Percentiles rank a stretch among this genome's conserved stretches.
phyloP scores from a whole-genome alignment of 192 early-diverging fungal species.

The Dimargaris xerosporica region DNA sequence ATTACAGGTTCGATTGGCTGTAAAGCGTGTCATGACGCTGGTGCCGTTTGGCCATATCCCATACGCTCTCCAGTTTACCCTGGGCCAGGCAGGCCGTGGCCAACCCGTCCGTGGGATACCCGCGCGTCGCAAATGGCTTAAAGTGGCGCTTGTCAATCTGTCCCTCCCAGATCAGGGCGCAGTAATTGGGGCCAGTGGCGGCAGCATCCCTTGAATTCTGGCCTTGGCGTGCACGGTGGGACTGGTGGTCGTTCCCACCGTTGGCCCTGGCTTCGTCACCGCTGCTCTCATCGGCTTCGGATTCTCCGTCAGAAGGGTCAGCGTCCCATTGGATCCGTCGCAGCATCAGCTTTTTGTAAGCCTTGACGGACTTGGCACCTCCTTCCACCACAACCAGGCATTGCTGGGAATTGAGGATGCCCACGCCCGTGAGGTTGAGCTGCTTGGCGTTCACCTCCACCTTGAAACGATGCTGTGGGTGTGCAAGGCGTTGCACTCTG shows the following conservation, averaged over 20 bases:
- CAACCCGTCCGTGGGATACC: constrained; percentile 54
- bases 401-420: constrained; percentile 54
- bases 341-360: constrained; percentile 95
- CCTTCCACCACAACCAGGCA: constrained; percentile 88
- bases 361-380: constrained; percentile 69
- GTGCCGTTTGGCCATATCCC: constrained; percentile 53
- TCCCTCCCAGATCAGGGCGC: constrained; percentile 91
- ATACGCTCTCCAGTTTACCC: constrained; percentile 64
- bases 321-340: constrained; percentile 85
- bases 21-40: no score
- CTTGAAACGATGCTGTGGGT: constrained; percentile 80
- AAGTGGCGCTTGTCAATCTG: constrained; percentile 64
- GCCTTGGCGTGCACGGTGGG: neutral
- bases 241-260: neutral
- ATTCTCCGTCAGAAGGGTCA: constrained; percentile 23
- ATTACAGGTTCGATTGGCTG: no score
- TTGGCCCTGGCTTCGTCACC: constrained; percentile 20
- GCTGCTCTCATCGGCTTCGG: constrained; percentile 20
- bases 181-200: constrained; percentile 44
- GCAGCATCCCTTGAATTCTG: neutral
- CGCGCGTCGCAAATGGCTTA: constrained; percentile 52
- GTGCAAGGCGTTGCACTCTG: constrained; percentile 57
- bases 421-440: constrained; percentile 65
- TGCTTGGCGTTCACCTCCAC: constrained; percentile 82
- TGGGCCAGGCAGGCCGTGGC: constrained; percentile 58